phyloP scores from a whole-genome alignment of 1,284 basidiomycete genomes.

The Ganoderma boninense region DNA sequence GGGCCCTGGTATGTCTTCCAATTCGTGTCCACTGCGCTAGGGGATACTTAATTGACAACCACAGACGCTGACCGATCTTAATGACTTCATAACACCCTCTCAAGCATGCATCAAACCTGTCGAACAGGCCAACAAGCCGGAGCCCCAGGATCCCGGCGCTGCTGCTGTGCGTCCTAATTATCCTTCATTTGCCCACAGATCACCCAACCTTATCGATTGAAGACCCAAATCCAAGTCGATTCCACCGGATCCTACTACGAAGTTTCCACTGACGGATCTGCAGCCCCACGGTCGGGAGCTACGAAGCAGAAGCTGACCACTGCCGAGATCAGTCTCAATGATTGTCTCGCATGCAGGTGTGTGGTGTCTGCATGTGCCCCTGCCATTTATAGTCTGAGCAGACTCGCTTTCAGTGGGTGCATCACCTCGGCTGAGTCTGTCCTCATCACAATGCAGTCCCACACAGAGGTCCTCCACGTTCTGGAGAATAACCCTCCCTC shows the following conservation, averaged over 20 bases:
- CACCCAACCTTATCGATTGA: conserved; percentile 22
- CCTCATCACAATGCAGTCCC: conserved; percentile 96
- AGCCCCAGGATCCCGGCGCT: conserved; percentile 57
- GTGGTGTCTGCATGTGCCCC: conserved; percentile 34
- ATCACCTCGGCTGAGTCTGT: conserved; percentile 99
- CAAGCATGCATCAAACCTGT: conserved; percentile 99
- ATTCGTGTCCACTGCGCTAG: conserved; percentile 8
- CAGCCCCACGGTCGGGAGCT: conserved; percentile 16
- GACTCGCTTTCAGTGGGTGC: conserved; percentile 74
- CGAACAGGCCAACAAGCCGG: conserved; percentile 63
- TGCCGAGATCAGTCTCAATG: conserved; percentile 95
- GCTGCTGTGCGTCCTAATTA: conserved; percentile 59
- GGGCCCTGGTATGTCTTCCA: conserved; percentile 75
- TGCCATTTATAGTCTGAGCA: background rate
- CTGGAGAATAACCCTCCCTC: conserved; percentile 63
- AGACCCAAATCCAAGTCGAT: conserved; percentile 94
- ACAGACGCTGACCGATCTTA: conserved; percentile 92
- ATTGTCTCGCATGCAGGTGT: conserved; percentile 92
- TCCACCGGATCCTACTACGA: conserved; percentile 83
- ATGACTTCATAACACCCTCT: conserved; percentile 97
- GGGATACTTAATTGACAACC: conserved; percentile 2
- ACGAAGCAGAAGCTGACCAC: conserved; percentile 77
- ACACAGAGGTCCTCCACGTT: conserved; percentile 88
- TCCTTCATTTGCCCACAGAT: background rate
- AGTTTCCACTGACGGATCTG: conserved; percentile 48